These are phyloP conservation scores for Fusarium caatingaense DNA, from an alignment of 2,329 filamentous ascomycete species.

Conservation along the genomic window DNA sequence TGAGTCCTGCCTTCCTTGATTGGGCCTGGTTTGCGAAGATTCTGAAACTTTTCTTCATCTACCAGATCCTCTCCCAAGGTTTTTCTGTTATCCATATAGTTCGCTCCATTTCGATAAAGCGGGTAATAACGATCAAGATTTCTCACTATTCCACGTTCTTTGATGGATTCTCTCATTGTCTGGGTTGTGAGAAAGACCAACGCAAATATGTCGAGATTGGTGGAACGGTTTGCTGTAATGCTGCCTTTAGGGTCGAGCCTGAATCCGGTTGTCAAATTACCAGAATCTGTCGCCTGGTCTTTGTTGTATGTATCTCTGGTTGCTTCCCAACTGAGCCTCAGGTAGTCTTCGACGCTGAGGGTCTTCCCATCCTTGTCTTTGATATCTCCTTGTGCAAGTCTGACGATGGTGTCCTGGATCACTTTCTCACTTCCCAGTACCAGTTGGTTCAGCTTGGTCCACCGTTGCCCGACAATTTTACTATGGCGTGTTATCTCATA, in stretches of 20 bases:
- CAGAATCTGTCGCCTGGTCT: background rate
- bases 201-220: constrained; percentile 35
- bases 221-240: constrained; percentile 24
- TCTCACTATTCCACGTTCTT: background rate
- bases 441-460: constrained; percentile 8
- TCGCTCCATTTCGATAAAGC: constrained; percentile 39
- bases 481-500: background rate
- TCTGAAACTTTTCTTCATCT: background rate
- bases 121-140: background rate
- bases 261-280: constrained; percentile 23
- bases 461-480: constrained; percentile 1
- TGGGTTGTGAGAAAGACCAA: constrained; percentile 33
- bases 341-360: constrained; percentile 8
- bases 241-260: constrained; percentile 16
- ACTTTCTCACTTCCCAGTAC: constrained; percentile 18
- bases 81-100: constrained; percentile 15
- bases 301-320: constrained; percentile 26
- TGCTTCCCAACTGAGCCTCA: constrained; percentile 20
- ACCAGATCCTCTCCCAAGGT: background rate
- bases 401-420: constrained; percentile 24
- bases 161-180: background rate
- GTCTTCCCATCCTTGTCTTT: background rate
- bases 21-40: constrained; percentile 1
- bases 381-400: constrained; percentile 3
- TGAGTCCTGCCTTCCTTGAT: background rate